Conservation (phyloP, 345 rosid species). For the Populus ilicifolia region DNA sequence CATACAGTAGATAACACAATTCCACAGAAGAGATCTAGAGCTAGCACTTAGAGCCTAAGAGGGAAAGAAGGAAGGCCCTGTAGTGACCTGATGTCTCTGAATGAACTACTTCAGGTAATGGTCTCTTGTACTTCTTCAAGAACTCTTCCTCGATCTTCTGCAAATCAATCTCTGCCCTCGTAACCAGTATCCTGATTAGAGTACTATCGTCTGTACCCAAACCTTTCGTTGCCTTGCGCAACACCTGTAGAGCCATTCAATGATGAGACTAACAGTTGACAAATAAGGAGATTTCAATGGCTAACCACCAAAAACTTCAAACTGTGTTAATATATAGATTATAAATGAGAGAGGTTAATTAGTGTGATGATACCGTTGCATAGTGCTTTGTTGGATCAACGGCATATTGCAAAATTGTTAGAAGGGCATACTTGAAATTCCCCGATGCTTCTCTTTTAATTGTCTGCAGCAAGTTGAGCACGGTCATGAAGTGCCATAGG, state of each 20-base stretch:
- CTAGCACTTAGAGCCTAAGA: slow-evolving; percentile 38
- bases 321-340: not conserved
- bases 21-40: not conserved
- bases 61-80: slow-evolving; percentile 54
- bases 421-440: slow-evolving; percentile 44
- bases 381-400: slow-evolving; percentile 51
- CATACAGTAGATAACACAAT: not conserved
- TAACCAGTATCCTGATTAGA: slow-evolving; percentile 49
- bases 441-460: slow-evolving; percentile 50
- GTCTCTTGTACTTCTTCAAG: slow-evolving; percentile 43
- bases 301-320: not conserved
- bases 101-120: slow-evolving; percentile 44
- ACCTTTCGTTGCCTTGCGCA: slow-evolving; percentile 61
- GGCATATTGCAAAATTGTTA: slow-evolving; percentile 51
- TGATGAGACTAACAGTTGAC: not conserved
- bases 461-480: slow-evolving; percentile 29
- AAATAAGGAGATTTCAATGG: not conserved
- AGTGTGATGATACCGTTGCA: slow-evolving; percentile 38
- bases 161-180: slow-evolving; percentile 61
- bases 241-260: slow-evolving; percentile 26
- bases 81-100: slow-evolving; percentile 59
- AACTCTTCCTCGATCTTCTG: slow-evolving; percentile 45
- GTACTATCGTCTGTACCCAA: slow-evolving; percentile 53
- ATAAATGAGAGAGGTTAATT: not conserved
- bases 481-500: not conserved